These are phyloP conservation scores for Fonsecaea pugnacius DNA, from an alignment of 2,329 filamentous ascomycete genomes.

Conservation along the genomic window DNA sequence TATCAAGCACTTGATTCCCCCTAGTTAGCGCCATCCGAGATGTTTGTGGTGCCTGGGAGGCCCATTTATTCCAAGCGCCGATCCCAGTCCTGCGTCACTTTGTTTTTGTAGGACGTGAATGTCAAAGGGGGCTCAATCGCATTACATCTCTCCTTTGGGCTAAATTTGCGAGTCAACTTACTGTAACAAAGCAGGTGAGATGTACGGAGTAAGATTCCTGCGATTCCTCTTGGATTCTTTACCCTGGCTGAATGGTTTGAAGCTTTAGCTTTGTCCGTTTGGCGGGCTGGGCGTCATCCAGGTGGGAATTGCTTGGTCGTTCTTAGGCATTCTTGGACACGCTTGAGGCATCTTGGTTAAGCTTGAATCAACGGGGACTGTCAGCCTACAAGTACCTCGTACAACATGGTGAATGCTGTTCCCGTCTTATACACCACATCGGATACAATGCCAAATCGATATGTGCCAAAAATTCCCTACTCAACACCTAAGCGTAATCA, in stretches of 20 bases:
- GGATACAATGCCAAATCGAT: not conserved
- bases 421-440: not conserved
- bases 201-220: not conserved
- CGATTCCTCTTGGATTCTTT: not conserved
- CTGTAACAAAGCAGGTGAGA: not conserved
- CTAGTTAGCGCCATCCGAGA: too few species aligned
- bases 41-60: not conserved
- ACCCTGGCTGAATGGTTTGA: not conserved
- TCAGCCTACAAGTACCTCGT: not conserved
- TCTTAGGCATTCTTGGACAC: slow-evolving; percentile 19
- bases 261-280: not conserved
- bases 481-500: not conserved
- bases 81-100: not conserved
- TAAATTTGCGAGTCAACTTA: not conserved
- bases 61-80: not conserved
- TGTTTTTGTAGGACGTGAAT: too few species aligned
- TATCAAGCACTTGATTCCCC: not conserved
- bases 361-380: slow-evolving; percentile 13
- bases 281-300: slow-evolving; percentile 9
- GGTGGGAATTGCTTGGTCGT: slow-evolving; percentile 16
- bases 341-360: slow-evolving; percentile 17
- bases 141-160: not conserved
- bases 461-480: not conserved
- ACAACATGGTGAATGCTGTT: not conserved
- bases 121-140: not conserved